Percentiles rank a stretch among this genome's conserved stretches.
Evolutionary conservation across 2,329 filamentous ascomycete species (phyloP).

Genomic region (Byssothecium circinans): DNA sequence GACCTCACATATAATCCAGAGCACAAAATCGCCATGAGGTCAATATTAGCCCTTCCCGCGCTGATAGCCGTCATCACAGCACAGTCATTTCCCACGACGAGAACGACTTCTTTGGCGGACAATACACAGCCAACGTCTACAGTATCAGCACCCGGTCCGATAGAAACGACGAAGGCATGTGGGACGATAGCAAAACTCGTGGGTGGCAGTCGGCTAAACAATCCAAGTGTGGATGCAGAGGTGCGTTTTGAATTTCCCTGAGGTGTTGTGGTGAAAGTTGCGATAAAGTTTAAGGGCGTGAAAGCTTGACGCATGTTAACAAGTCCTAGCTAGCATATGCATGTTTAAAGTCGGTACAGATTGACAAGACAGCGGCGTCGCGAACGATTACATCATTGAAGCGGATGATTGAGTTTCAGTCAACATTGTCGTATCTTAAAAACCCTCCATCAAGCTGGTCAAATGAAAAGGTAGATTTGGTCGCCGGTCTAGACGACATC

Average conservation of each 20-base stretch:
- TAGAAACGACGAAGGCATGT: constrained; percentile 34
- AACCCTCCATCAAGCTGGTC: constrained; percentile 41
- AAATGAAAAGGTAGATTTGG: constrained; percentile 44
- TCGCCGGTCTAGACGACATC: constrained; percentile 42
- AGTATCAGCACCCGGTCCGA: constrained; percentile 29
- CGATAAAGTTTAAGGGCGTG: neutral
- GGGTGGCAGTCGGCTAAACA: constrained; percentile 7
- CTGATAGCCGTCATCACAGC: constrained; percentile 22
- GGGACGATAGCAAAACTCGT: constrained; percentile 27
- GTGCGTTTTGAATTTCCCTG: constrained; percentile 10
- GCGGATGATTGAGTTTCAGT: constrained; percentile 45
- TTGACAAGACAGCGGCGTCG: constrained; percentile 27
- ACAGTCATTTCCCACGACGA: constrained; percentile 16
- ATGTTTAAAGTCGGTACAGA: constrained; percentile 43
- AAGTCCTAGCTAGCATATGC: constrained; percentile 30
- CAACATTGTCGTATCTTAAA: constrained; percentile 45
- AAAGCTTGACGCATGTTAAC: constrained; percentile 5
- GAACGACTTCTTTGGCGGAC: constrained; percentile 18
- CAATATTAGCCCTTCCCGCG: constrained; percentile 17
- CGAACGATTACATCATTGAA: constrained; percentile 35
- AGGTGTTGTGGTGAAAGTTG: neutral
- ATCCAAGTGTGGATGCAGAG: constrained; percentile 34
- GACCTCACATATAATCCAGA: neutral
- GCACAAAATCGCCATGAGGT: constrained; percentile 21
- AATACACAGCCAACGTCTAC: constrained; percentile 33